Evolutionary conservation across 306 rosid species (phyloP).

Genomic region (Quercus agrifolia): DNA sequence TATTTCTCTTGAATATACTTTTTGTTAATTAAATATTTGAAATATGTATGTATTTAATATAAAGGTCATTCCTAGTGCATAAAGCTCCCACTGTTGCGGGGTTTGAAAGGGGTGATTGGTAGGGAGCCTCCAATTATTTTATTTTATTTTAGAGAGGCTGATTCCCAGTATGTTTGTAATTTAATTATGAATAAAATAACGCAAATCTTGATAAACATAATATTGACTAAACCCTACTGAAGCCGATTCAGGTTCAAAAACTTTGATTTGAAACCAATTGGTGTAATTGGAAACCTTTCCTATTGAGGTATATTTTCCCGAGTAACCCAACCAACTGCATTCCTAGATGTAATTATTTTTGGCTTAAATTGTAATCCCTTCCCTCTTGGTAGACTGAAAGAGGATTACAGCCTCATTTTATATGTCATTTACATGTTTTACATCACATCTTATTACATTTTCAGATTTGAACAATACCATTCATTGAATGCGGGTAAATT

Average conservation of each 20-base stretch:
- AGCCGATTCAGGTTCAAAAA: neutral
- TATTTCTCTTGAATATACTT: neutral
- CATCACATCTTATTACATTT: neutral
- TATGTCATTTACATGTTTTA: neutral
- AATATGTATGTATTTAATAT: neutral
- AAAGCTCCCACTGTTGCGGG: no score
- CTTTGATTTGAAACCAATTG: neutral
- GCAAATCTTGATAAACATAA: neutral
- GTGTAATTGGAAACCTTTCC: neutral
- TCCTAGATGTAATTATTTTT: neutral
- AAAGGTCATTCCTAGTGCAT: no score
- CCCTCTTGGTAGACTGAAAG: neutral
- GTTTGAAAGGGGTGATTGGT: no score
- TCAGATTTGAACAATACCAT: neutral
- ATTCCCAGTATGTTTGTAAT: no score
- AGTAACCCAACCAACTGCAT: neutral
- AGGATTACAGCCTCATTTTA: neutral
- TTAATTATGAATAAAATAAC: neutral
- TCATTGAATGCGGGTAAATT: neutral
- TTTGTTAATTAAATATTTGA: neutral
- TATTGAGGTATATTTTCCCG: neutral
- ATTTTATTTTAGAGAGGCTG: no score
- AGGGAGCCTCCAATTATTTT: no score
- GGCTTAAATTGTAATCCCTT: neutral
- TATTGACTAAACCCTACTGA: neutral